These are phyloP conservation scores for Phialemoniopsis sp. DNA, from an alignment of 2,329 filamentous ascomycete species.

Conservation along the genomic window DNA sequence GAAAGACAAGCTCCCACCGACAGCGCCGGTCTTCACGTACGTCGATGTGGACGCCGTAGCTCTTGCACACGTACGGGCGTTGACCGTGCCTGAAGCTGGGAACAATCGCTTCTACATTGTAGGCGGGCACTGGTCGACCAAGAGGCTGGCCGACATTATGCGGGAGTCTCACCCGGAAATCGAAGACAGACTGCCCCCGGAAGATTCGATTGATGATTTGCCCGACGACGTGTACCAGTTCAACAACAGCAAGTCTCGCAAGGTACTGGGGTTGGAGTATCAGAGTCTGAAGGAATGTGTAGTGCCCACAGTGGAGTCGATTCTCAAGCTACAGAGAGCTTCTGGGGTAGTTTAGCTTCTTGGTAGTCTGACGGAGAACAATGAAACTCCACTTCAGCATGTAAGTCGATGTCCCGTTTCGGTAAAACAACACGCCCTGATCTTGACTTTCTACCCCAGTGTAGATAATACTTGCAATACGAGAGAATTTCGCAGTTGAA, in stretches of 20 bases:
- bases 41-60: conserved; percentile 61
- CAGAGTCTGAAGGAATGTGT: conserved; percentile 53
- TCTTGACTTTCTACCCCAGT: too few species aligned
- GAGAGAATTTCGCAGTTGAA: too few species aligned
- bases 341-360: too few species aligned
- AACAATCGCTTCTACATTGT: conserved; percentile 62
- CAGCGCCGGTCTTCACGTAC: conserved; percentile 52
- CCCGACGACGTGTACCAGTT: conserved; percentile 46
- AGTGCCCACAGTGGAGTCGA: conserved; percentile 49
- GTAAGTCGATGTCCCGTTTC: too few species aligned
- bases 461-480: too few species aligned
- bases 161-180: conserved; percentile 50
- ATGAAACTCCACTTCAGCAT: too few species aligned
- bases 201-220: conserved; percentile 32
- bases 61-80: conserved; percentile 56
- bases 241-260: conserved; percentile 49
- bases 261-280: conserved; percentile 58
- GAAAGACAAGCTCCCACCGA: conserved; percentile 53
- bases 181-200: conserved; percentile 38
- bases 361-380: too few species aligned
- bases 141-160: conserved; percentile 52
- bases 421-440: too few species aligned
- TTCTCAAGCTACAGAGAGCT: conserved; percentile 12
- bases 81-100: conserved; percentile 51
- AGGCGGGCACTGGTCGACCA: conserved; percentile 57